Evolutionary conservation across 2,329 filamentous ascomycete species (phyloP).

Genomic region (Aspergillus flavus): DNA sequence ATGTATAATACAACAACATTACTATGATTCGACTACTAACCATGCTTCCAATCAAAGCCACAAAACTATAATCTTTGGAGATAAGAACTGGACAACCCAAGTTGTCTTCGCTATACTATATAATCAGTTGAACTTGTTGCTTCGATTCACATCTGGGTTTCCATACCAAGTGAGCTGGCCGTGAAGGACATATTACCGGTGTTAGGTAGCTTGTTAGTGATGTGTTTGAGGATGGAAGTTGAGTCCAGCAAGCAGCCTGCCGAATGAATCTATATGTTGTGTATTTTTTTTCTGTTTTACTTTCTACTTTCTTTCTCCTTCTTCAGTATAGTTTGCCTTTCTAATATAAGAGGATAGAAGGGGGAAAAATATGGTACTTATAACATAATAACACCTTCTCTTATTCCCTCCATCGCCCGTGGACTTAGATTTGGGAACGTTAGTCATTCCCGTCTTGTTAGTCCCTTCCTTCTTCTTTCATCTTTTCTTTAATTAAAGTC

Average conservation of each 20-base stretch:
- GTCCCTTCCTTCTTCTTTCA: slow-evolving; percentile 3
- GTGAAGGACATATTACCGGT: not conserved
- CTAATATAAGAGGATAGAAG: not conserved
- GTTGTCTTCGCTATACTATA: not conserved
- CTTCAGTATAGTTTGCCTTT: not conserved
- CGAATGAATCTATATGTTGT: not conserved
- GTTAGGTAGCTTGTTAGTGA: not conserved
- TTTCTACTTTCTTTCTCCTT: not conserved
- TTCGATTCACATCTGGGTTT: not conserved
- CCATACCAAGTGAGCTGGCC: not conserved
- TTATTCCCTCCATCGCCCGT: not conserved
- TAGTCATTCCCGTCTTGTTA: slow-evolving; percentile 9
- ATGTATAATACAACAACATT: not conserved
- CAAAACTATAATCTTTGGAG: not conserved
- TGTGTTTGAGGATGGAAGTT: not conserved
- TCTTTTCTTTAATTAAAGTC: slow-evolving; percentile 15
- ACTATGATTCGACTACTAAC: not conserved
- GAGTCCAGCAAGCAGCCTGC: not conserved
- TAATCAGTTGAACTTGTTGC: not conserved
- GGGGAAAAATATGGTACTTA: not conserved
- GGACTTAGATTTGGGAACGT: slow-evolving; percentile 13
- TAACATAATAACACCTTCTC: not conserved
- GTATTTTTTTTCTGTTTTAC: not conserved
- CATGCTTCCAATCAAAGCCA: not conserved
- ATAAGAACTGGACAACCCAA: not conserved